phyloP scores from a whole-genome alignment of 1,284 basidiomycete species.

The Tilletia walkeri region DNA sequence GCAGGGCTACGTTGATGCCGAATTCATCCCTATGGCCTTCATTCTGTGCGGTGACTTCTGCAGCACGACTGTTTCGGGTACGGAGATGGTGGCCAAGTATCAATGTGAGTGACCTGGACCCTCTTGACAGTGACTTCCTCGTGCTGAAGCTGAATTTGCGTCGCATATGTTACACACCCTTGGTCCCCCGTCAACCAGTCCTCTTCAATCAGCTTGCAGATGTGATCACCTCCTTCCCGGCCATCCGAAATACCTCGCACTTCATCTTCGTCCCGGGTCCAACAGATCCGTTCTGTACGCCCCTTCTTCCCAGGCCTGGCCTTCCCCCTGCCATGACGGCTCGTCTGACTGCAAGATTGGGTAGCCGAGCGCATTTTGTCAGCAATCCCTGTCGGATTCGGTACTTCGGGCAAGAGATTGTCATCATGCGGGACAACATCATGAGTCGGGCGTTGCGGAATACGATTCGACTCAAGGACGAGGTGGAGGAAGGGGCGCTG shows the following conservation, averaged over 20 bases:
- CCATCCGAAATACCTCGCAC: constrained; percentile 74
- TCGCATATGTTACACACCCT: too few relatives aligned
- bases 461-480: constrained; percentile 49
- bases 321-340: constrained; percentile 67
- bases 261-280: constrained; percentile 95
- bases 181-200: constrained; percentile 60
- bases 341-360: constrained; percentile 31
- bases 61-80: constrained; percentile 74
- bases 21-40: constrained; percentile 77
- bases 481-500: constrained; percentile 36
- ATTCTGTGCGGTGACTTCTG: constrained; percentile 90
- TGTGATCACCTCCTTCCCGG: constrained; percentile 75
- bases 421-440: constrained; percentile 85
- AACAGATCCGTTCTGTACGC: constrained; percentile 68
- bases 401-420: constrained; percentile 94
- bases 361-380: constrained; percentile 62
- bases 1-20: constrained; percentile 81
- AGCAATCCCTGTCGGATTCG: constrained; percentile 92
- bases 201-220: constrained; percentile 82
- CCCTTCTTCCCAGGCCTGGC: constrained; percentile 70
- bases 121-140: too few relatives aligned
- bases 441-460: constrained; percentile 94
- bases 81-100: constrained; percentile 75
- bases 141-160: too few relatives aligned
- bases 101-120: constrained; percentile 64